Conservation (phyloP, 345 rosid genomes). For the Brassica napus region DNA sequence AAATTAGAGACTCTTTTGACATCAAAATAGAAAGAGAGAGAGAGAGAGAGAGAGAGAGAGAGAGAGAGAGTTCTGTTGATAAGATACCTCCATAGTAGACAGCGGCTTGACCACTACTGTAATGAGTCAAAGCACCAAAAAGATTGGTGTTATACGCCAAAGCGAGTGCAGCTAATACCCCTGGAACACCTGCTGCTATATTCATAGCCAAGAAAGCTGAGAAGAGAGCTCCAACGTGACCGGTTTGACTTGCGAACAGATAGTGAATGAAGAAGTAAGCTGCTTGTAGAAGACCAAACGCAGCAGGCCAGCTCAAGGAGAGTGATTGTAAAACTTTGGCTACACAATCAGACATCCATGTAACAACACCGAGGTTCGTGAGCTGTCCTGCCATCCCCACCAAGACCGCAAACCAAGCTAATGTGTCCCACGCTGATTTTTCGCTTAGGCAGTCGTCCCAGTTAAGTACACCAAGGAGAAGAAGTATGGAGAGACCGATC, state of each 20-base stretch:
- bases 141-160: constrained; percentile 92
- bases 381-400: constrained; percentile 97
- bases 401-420: constrained; percentile 92
- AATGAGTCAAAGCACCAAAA: constrained; percentile 93
- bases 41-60: neutral
- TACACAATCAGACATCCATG: constrained; percentile 86
- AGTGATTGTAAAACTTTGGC: constrained; percentile 65
- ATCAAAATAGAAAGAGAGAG: neutral
- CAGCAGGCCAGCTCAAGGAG: constrained; percentile 90
- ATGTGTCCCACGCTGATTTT: constrained; percentile 96
- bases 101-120: constrained; percentile 98
- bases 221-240: constrained; percentile 90
- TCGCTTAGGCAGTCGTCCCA: constrained; percentile 98
- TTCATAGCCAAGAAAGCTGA: constrained; percentile 99
- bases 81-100: constrained; percentile 86
- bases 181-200: constrained; percentile 87
- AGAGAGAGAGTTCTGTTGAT: neutral
- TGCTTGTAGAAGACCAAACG: constrained; percentile 86
- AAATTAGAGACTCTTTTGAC: neutral
- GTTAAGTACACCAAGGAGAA: constrained; percentile 82
- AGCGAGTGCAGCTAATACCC: constrained; percentile 76
- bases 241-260: constrained; percentile 96
- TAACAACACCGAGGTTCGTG: constrained; percentile 79
- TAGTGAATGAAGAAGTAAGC: constrained; percentile 91
- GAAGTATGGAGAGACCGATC: constrained; percentile 88